Conservation (phyloP, 805 yeast genomes). For the Pichia rugopelliculosa region DNA sequence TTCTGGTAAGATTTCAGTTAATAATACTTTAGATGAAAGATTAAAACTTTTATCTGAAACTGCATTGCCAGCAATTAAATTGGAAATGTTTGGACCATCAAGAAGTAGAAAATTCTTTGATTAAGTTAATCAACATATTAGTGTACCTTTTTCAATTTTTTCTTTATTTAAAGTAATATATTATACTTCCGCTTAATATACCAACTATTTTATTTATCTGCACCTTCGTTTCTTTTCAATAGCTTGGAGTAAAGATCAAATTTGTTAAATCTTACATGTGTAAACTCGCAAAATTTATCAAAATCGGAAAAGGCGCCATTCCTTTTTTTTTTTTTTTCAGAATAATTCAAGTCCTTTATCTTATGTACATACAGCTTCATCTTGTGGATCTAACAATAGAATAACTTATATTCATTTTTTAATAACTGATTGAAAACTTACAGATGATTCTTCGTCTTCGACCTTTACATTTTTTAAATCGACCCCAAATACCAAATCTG, state of each 20-base stretch:
- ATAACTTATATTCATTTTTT: neutral
- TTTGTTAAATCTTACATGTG: too few relatives aligned
- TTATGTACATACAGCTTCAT: too few relatives aligned
- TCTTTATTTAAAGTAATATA: neutral
- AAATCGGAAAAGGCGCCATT: neutral
- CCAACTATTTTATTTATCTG: neutral
- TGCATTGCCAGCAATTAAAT: constrained; percentile 87
- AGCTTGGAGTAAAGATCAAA: too few relatives aligned
- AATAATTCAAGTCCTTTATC: too few relatives aligned
- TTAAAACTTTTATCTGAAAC: constrained; percentile 72
- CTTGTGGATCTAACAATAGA: too few relatives aligned
- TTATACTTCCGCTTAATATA: neutral
- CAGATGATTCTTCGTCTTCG: too few relatives aligned
- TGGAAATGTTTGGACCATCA: constrained; percentile 83
- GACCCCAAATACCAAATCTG: neutral
- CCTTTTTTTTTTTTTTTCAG: neutral
- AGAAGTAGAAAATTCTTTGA: constrained; percentile 86
- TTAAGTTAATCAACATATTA: constrained; percentile 28
- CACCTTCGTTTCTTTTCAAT: too few relatives aligned
- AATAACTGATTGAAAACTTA: too few relatives aligned
- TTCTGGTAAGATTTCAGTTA: constrained; percentile 76
- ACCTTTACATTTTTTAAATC: too few relatives aligned
- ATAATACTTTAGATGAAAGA: constrained; percentile 94
- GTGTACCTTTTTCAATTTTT: neutral
- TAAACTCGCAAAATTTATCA: neutral